These are phyloP conservation scores for Populus tomentosa DNA, from an alignment of 441 rosid species.

Conservation along the genomic window DNA sequence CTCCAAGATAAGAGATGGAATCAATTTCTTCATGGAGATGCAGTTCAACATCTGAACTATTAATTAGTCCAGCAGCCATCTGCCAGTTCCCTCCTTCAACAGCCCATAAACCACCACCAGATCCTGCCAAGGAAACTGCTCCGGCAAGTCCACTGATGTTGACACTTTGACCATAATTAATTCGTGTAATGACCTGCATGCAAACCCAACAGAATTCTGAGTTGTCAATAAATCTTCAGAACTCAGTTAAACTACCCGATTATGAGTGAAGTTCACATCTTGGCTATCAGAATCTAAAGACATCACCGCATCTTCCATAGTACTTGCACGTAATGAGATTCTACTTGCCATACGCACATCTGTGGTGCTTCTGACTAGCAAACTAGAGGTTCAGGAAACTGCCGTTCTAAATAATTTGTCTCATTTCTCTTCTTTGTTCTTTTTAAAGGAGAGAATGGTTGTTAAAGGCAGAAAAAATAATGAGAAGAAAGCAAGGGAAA, in stretches of 20 bases:
- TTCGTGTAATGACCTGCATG: slow-evolving; percentile 76
- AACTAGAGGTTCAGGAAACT: no score
- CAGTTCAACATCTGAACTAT: slow-evolving; percentile 58
- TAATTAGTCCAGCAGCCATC: slow-evolving; percentile 78
- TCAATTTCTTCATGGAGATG: slow-evolving; percentile 65
- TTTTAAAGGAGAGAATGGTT: no score
- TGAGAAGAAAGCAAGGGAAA: no score
- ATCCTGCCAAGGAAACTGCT: slow-evolving; percentile 93
- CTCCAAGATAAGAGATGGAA: slow-evolving; percentile 54
- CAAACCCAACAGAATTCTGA: slow-evolving; percentile 6
- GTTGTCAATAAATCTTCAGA: neutral
- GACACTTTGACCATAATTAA: slow-evolving; percentile 88
- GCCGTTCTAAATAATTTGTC: no score
- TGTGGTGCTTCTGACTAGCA: no score
- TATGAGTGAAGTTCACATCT: neutral
- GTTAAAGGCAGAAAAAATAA: no score
- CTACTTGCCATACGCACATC: no score
- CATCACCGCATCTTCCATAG: no score
- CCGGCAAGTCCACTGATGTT: slow-evolving; percentile 89
- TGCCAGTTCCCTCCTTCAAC: slow-evolving; percentile 93
- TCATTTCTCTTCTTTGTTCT: no score
- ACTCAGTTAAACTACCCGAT: neutral
- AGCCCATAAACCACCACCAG: slow-evolving; percentile 84
- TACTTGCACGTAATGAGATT: no score
- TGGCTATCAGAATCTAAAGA: neutral